A percentile compares a stretch with the other conserved stretches of the same genome.
Conservation (phyloP, 352 stramenopile genomes). For the Achlya hypogyna region DNA sequence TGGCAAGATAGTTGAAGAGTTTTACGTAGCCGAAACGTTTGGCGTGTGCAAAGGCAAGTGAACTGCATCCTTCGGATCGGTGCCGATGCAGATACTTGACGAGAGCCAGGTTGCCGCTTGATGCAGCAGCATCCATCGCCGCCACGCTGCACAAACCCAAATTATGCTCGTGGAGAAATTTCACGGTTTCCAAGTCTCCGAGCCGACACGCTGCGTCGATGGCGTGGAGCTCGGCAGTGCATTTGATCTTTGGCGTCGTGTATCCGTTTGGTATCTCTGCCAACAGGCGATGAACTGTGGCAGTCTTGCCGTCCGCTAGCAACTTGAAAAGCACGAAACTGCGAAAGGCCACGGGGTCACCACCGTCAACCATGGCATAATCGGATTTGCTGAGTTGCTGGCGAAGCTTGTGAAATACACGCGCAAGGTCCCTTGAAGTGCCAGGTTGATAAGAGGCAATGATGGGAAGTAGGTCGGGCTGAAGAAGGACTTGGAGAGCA, state of each 20-base stretch:
- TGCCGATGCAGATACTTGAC: constrained; percentile 1
- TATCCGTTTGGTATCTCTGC: background rate
- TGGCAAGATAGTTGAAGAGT: background rate
- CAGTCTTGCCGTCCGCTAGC: background rate
- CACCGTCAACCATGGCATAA: background rate
- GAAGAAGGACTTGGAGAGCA: background rate
- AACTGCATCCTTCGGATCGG: background rate
- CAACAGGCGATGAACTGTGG: background rate
- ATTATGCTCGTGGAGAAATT: background rate
- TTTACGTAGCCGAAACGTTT: background rate
- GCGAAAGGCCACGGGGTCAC: background rate
- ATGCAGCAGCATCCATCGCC: background rate
- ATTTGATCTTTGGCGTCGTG: background rate
- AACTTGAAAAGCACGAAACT: background rate
- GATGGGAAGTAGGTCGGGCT: background rate
- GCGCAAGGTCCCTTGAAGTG: background rate
- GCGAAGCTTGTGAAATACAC: background rate
- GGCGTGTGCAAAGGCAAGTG: background rate
- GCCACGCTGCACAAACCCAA: background rate
- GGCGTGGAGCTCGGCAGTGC: background rate
- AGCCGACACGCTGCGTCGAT: background rate
- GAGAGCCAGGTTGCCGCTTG: background rate
- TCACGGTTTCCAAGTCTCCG: background rate
- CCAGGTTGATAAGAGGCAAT: background rate
- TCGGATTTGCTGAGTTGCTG: background rate